Conservation (phyloP, 306 rosid species). For the Corylus avellana region DNA sequence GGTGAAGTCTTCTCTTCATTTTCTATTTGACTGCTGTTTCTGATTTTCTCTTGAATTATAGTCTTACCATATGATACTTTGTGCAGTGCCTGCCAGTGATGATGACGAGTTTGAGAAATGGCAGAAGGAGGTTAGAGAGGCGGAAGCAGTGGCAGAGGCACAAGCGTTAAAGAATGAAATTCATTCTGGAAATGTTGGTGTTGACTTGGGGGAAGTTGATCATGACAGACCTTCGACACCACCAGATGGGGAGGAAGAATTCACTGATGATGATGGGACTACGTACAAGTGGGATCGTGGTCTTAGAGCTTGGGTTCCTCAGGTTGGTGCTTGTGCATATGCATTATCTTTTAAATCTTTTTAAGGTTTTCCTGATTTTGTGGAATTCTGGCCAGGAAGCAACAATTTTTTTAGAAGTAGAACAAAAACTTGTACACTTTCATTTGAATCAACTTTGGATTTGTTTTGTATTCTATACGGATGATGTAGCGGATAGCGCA, state of each 20-base stretch:
- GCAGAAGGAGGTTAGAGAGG: slow-evolving; percentile 74
- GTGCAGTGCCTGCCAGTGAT: slow-evolving; percentile 50
- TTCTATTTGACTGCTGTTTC: background rate
- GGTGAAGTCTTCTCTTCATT: slow-evolving; percentile 37
- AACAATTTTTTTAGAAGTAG: background rate
- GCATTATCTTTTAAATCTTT: background rate
- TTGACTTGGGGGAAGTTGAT: slow-evolving; percentile 39
- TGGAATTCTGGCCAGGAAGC: background rate
- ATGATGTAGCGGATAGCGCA: no score
- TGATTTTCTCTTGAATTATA: slow-evolving; percentile 3
- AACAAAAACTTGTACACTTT: background rate
- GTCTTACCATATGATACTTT: slow-evolving; percentile 29
- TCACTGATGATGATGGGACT: slow-evolving; percentile 95
- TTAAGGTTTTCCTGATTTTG: background rate
- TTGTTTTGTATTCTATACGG: background rate
- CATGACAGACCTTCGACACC: slow-evolving; percentile 81
- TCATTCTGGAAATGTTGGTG: slow-evolving; percentile 24
- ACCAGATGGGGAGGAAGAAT: slow-evolving; percentile 94
- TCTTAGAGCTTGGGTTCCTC: slow-evolving; percentile 89
- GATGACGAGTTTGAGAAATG: slow-evolving; percentile 74
- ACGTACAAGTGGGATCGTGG: slow-evolving; percentile 77
- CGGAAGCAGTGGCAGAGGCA: slow-evolving; percentile 47
- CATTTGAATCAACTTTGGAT: background rate
- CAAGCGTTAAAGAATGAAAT: slow-evolving; percentile 35
- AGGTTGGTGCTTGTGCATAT: slow-evolving; percentile 53